These are phyloP conservation scores for Pestalotiopsis sp. DNA, from an alignment of 2,329 filamentous ascomycete species.

Conservation along the genomic window DNA sequence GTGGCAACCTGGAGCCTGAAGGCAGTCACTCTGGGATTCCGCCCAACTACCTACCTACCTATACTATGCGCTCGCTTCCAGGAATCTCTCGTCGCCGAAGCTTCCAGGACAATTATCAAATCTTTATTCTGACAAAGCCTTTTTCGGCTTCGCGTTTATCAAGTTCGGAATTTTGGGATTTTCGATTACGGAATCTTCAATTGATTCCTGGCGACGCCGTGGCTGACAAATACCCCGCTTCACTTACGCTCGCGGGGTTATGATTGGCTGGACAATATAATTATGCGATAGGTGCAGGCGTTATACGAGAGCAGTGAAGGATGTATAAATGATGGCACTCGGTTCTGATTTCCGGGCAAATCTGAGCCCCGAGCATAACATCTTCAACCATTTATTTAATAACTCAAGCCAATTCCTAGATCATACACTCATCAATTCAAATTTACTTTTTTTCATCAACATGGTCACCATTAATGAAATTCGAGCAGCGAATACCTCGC, in stretches of 20 bases:
- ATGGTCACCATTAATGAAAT: constrained; percentile 3
- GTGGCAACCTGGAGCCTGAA: too few relatives aligned
- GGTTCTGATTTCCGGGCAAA: too few relatives aligned
- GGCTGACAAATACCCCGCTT: neutral
- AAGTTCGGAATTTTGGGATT: neutral
- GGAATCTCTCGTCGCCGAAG: neutral
- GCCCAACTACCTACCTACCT: too few relatives aligned
- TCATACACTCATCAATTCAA: neutral
- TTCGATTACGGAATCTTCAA: too few relatives aligned
- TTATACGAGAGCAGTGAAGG: too few relatives aligned
- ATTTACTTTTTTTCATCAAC: neutral
- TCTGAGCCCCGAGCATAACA: too few relatives aligned
- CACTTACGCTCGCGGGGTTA: neutral
- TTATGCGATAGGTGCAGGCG: neutral
- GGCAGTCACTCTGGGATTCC: too few relatives aligned
- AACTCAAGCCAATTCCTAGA: too few relatives aligned
- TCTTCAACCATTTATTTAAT: too few relatives aligned
- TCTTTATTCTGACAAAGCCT: neutral
- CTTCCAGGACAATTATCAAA: neutral
- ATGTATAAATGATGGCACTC: too few relatives aligned
- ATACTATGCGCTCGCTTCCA: too few relatives aligned
- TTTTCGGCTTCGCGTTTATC: neutral
- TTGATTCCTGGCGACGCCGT: neutral
- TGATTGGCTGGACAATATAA: neutral
- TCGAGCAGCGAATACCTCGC: neutral